Percentiles rank a stretch among this genome's conserved stretches.
Evolutionary conservation across 176 grass and related monocot genomes (phyloP).

Genomic region (Urochloa ruziziensis): DNA sequence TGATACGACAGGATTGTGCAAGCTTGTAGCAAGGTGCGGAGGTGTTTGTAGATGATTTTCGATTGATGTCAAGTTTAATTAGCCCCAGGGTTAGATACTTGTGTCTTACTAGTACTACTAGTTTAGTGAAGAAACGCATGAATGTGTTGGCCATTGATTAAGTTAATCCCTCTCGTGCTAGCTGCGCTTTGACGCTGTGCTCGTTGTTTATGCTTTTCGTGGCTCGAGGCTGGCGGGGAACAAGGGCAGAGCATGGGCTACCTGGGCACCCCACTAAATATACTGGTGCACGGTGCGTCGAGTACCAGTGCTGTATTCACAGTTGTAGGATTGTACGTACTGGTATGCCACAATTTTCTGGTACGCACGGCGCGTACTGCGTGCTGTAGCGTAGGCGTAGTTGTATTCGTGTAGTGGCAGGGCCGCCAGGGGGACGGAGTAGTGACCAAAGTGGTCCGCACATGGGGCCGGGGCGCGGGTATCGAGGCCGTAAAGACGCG

Average conservation of each 20-base stretch:
- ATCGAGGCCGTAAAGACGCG: background rate
- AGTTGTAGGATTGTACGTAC: background rate
- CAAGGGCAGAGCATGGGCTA: background rate
- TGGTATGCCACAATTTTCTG: background rate
- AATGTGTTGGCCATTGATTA: background rate
- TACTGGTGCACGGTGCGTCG: too few species aligned
- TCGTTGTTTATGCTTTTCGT: background rate
- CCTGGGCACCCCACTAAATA: background rate
- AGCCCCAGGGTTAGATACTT: background rate
- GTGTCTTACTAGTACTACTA: background rate
- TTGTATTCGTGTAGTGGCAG: background rate
- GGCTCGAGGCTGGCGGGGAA: slow-evolving; percentile 7
- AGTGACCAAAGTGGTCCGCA: background rate
- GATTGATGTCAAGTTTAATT: background rate
- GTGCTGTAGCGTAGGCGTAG: too few species aligned
- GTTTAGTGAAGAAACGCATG: background rate
- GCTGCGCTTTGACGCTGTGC: background rate
- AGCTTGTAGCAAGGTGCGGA: background rate
- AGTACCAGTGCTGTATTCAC: too few species aligned
- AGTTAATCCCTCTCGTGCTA: background rate
- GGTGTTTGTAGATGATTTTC: background rate
- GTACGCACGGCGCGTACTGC: background rate
- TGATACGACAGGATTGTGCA: background rate
- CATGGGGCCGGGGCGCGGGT: background rate
- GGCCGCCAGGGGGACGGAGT: too few species aligned